Conservation (phyloP, 1,284 basidiomycete species). For the Puccinia coronata region DNA sequence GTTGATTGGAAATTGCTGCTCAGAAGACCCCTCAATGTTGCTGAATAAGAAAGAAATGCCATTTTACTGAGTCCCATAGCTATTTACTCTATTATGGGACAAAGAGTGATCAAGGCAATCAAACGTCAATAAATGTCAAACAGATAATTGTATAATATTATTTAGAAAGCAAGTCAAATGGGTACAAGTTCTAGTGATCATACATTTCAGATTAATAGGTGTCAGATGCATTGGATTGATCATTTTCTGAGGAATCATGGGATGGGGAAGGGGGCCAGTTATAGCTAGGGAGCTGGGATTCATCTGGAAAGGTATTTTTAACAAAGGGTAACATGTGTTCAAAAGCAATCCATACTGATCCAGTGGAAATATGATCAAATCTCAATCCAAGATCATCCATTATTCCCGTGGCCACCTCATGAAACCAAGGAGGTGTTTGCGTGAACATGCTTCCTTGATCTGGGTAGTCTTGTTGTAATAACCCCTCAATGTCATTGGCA, state of each 20-base stretch:
- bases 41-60: too few species aligned
- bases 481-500: neutral
- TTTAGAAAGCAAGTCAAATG: too few species aligned
- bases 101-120: too few species aligned
- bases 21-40: too few species aligned
- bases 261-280: neutral
- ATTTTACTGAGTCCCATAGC: too few species aligned
- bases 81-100: too few species aligned
- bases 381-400: neutral
- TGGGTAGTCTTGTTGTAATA: neutral
- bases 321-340: neutral
- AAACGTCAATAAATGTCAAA: too few species aligned
- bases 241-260: neutral
- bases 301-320: neutral
- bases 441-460: neutral
- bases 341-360: neutral
- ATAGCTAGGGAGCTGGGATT: neutral
- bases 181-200: too few species aligned
- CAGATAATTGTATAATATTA: too few species aligned
- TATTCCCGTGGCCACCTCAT: neutral
- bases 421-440: slow-evolving; percentile 3
- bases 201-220: too few species aligned
- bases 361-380: neutral
- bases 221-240: neutral
- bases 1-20: too few species aligned